Evolutionary conservation across 768 basidiomycete species (phyloP).

Genomic region (Leccinellum luteum): DNA sequence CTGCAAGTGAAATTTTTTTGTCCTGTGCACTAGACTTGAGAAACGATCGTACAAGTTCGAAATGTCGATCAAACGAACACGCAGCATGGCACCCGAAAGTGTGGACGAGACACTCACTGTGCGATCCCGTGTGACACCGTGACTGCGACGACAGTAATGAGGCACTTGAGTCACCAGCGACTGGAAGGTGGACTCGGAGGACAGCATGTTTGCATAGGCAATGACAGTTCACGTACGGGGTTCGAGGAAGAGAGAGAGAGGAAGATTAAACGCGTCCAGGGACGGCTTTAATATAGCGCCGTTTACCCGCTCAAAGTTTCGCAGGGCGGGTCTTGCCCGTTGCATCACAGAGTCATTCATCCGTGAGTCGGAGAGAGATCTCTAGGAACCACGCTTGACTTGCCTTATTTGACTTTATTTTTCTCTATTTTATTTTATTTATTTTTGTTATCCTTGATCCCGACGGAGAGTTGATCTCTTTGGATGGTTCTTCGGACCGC

Average conservation of each 20-base stretch:
- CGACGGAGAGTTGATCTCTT: no score
- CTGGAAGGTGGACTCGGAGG: neutral
- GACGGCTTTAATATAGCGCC: slow-evolving; percentile 4
- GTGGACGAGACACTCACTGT: slow-evolving; percentile 11
- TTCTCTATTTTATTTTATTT: neutral
- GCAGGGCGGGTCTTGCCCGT: slow-evolving; percentile 1
- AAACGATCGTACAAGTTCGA: neutral
- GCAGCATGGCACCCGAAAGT: neutral
- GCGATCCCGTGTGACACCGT: neutral
- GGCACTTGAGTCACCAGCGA: neutral
- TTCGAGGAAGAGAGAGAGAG: neutral
- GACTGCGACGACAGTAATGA: neutral
- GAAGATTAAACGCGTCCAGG: neutral
- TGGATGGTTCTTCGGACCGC: neutral
- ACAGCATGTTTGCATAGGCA: neutral
- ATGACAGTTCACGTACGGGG: no score
- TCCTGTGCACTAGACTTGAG: slow-evolving; percentile 1
- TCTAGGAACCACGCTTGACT: neutral
- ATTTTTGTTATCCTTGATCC: no score
- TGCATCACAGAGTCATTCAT: neutral
- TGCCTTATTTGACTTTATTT: neutral
- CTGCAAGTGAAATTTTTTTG: neutral
- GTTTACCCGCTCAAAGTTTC: slow-evolving; percentile 4
- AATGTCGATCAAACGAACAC: neutral
- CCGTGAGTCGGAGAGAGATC: neutral